Conservation (phyloP, 208 protist genomes). For the Acanthamoeba castellanii region DNA sequence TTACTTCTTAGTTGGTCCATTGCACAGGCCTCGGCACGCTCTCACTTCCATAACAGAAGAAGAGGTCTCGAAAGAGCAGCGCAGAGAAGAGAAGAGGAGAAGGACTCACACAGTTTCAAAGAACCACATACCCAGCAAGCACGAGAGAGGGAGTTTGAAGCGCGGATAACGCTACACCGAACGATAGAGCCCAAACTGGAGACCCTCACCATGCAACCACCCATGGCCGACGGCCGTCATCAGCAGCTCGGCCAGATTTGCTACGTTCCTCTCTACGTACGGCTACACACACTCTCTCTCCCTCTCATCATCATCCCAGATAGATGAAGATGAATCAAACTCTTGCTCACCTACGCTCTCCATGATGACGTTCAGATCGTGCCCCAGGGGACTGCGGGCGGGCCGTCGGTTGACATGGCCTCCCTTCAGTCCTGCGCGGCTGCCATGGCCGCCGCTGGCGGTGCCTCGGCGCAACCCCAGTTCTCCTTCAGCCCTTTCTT, state of each 20-base stretch:
- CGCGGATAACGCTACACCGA: no score
- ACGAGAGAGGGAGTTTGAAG: no score
- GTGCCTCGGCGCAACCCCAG: neutral
- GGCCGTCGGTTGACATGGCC: neutral
- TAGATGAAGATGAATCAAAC: neutral
- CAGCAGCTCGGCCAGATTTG: constrained; percentile 5
- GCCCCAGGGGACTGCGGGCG: neutral
- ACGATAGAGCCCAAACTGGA: neutral
- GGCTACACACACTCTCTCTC: neutral
- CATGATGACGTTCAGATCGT: neutral
- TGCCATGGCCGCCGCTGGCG: neutral
- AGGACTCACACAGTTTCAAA: no score
- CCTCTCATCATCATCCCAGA: neutral
- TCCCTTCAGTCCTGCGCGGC: constrained; percentile 16
- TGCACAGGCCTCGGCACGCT: no score
- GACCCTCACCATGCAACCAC: neutral
- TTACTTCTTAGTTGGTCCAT: no score
- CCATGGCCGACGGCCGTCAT: neutral
- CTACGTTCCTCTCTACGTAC: constrained; percentile 53
- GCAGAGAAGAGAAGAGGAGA: no score
- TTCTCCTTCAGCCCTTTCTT: neutral
- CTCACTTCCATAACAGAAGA: no score
- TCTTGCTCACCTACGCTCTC: neutral
- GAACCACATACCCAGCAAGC: no score
- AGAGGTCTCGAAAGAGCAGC: no score